These are phyloP conservation scores for Phalaenopsis aphrodite DNA, from an alignment of 106 monocot genomes.

Conservation along the genomic window DNA sequence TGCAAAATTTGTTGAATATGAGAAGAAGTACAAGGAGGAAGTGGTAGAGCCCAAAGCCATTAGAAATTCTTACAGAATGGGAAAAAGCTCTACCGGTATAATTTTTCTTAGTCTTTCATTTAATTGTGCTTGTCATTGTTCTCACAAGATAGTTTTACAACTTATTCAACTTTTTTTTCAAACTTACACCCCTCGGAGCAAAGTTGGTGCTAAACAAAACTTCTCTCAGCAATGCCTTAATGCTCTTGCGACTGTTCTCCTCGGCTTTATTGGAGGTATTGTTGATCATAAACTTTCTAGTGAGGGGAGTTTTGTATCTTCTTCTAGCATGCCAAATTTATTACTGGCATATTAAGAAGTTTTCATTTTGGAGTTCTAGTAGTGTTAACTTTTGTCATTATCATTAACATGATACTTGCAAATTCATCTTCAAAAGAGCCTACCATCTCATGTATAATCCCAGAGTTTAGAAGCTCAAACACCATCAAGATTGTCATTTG, in stretches of 20 bases:
- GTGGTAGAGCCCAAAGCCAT: constrained; percentile 50
- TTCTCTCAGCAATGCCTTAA: constrained; percentile 79
- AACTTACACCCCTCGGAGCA: constrained; percentile 60
- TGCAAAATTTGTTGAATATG: constrained; percentile 62
- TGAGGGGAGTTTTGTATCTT: too few relatives aligned
- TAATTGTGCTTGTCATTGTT: too few relatives aligned
- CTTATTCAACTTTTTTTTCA: too few relatives aligned
- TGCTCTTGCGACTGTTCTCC: constrained; percentile 64
- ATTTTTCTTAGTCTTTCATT: too few relatives aligned
- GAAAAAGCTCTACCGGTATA: constrained; percentile 69
- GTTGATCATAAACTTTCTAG: too few relatives aligned
- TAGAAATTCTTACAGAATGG: constrained; percentile 64
- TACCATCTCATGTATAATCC: background rate
- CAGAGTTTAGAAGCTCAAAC: background rate
- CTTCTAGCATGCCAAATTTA: too few relatives aligned
- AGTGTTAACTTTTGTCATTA: background rate
- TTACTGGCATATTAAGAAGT: too few relatives aligned
- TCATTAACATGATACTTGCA: background rate
- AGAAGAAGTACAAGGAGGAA: constrained; percentile 60
- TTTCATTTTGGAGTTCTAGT: too few relatives aligned
- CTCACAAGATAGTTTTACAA: too few relatives aligned
- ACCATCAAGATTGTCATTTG: background rate
- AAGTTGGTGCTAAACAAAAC: constrained; percentile 69
- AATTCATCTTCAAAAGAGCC: background rate
- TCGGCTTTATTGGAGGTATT: constrained; percentile 70